Evolutionary conservation across 2,329 filamentous ascomycete genomes (phyloP).

Genomic region (Ceratocystiopsis minuta): DNA sequence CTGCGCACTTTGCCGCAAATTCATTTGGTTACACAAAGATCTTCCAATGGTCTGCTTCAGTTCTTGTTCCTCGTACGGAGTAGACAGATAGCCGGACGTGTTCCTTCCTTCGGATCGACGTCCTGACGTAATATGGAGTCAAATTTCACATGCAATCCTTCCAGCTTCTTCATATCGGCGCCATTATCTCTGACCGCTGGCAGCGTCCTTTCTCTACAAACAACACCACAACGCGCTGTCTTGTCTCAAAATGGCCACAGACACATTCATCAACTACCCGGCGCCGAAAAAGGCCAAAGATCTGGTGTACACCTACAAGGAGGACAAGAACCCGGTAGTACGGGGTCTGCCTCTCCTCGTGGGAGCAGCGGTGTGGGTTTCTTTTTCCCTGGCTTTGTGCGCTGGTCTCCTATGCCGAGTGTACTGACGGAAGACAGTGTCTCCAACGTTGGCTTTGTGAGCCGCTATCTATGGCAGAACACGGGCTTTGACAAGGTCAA

Average conservation of each 20-base stretch:
- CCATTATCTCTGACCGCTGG: no score
- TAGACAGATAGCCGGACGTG: no score
- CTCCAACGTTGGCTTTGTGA: slow-evolving; percentile 39
- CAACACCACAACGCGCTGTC: no score
- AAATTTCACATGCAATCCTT: no score
- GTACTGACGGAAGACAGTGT: slow-evolving; percentile 27
- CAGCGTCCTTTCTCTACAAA: neutral
- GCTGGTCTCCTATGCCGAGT: no score
- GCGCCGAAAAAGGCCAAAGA: slow-evolving; percentile 20
- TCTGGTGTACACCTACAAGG: slow-evolving; percentile 14
- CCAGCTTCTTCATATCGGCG: no score
- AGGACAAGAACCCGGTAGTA: slow-evolving; percentile 50
- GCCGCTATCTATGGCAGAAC: slow-evolving; percentile 52
- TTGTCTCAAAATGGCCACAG: slow-evolving; percentile 2
- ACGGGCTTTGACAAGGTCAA: slow-evolving; percentile 35
- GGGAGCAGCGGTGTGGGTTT: slow-evolving; percentile 19
- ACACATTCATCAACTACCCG: slow-evolving; percentile 25
- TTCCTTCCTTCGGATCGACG: no score
- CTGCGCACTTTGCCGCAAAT: no score
- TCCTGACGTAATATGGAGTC: neutral
- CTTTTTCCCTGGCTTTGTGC: neutral
- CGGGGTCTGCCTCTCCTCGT: slow-evolving; percentile 45
- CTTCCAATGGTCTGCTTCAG: no score
- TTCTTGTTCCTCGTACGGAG: no score
- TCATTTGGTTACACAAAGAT: no score